Evolutionary conservation across 352 stramenopile genomes (phyloP).

Genomic region (Globisporangium rhizosaccharum): DNA sequence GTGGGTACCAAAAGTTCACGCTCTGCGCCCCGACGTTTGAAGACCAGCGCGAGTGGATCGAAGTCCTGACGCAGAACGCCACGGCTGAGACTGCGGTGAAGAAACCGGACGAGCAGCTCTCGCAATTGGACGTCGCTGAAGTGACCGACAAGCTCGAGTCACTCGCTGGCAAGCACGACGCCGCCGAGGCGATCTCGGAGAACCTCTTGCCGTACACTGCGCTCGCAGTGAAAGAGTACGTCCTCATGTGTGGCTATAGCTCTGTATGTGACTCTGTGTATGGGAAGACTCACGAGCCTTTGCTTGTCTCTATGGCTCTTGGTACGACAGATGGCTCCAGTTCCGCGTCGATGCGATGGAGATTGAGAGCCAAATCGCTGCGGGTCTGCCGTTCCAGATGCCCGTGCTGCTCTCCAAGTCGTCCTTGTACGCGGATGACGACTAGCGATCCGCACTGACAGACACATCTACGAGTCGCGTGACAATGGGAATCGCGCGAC

Average conservation of each 20-base stretch:
- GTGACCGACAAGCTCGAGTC: conserved; percentile 75
- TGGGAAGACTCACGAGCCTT: conserved; percentile 10
- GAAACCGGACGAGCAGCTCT: conserved; percentile 68
- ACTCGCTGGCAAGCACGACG: conserved; percentile 73
- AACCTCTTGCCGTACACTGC: conserved; percentile 73
- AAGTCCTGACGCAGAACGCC: conserved; percentile 82
- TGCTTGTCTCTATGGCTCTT: not conserved
- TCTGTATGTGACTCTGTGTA: not conserved
- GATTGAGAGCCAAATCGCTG: conserved; percentile 79
- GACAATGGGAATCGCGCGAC: too few relatives aligned
- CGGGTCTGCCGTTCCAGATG: conserved; percentile 74
- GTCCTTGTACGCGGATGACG: conserved; percentile 80
- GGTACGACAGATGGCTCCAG: conserved; percentile 63
- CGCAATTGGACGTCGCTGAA: conserved; percentile 66
- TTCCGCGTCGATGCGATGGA: conserved; percentile 83
- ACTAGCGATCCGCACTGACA: conserved; percentile 31
- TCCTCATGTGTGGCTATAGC: conserved; percentile 9
- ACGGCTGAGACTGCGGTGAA: conserved; percentile 73
- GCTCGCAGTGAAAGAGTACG: conserved; percentile 84
- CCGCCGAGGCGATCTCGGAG: conserved; percentile 58
- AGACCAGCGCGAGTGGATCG: conserved; percentile 86
- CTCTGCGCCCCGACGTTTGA: conserved; percentile 81
- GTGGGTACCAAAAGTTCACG: conserved; percentile 78
- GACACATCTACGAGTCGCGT: too few relatives aligned
- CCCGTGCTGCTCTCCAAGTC: conserved; percentile 84